Evolutionary conservation across 345 rosid species (phyloP), one percentile per base, ranked within the genome.

Genomic region (Arabidopsis suecica): DNA sequence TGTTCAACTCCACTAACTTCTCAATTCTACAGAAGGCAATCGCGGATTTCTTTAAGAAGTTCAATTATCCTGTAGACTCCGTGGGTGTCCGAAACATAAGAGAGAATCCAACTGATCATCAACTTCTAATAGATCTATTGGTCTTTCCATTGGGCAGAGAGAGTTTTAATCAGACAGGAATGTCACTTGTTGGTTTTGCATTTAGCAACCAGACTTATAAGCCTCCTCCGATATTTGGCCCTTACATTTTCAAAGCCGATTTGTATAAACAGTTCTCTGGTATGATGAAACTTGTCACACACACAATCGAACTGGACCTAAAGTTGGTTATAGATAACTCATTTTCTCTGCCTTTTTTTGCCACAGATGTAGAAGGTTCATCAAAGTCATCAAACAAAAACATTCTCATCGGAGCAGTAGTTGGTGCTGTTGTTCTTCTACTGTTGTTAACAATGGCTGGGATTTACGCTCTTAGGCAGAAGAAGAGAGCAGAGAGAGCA

Each of bases 401-500:
- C 36, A 77, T 89, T 42, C 84, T 87, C 11, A 79, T 86, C 4
- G 99, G 98, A 79, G 97, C 96, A 56, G 78, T 73, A 38, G 91
- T 72, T 65, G 97, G 91, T 68, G 90, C 81, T 28, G 54, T 25
- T 30, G 78, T 81, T 71, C 83, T 95, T 57, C 23, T 92, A 58
- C 6, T 84, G 36, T 70, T 96, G 32, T 80, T 86, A 79, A 68
- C 78, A 28, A 48, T 87, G 37, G 96, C 93, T 5, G 97, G 91
- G 25, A 13, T 88, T 68, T 95, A 93, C 45, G 93, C 89, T 68
- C 78, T 70, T 49, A 86, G 77, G 53, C 97, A 93, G 71, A 95
- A 87, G 81, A 86, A 65, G 82, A 90, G 78, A 85, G 97, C 96
- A 61, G 76, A 86, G 45, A 83, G 63, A 83, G 98, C 91, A 59